phyloP scores from a whole-genome alignment of 202 grass and related monocot genomes.

The Schoenoplectus tabernaemontani region DNA sequence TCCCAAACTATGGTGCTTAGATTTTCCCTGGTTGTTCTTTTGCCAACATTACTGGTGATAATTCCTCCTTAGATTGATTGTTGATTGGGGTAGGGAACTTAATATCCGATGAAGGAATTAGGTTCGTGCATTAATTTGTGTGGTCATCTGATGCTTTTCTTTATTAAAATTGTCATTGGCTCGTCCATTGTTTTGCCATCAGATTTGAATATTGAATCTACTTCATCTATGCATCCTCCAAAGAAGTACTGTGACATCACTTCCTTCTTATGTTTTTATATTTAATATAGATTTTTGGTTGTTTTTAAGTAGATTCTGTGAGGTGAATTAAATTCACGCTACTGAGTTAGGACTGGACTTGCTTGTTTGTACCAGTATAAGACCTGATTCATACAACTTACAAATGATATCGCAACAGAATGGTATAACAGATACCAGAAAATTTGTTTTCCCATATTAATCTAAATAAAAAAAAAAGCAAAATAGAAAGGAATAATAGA shows the following conservation, averaged over 20 bases:
- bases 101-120: neutral
- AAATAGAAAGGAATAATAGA: neutral
- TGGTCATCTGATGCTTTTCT: neutral
- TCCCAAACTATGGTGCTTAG: neutral
- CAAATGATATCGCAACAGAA: neutral
- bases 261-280: neutral
- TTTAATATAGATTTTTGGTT: neutral
- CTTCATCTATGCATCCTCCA: slow-evolving; percentile 80
- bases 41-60: neutral
- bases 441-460: neutral
- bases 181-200: slow-evolving; percentile 17
- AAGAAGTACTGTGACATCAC: slow-evolving; percentile 98
- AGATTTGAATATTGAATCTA: slow-evolving; percentile 88
- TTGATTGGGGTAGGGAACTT: neutral
- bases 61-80: neutral
- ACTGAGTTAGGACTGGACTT: neutral
- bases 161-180: neutral
- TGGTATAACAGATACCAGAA: neutral
- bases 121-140: neutral
- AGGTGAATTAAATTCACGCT: neutral
- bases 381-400: neutral
- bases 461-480: neutral
- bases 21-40: neutral
- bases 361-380: neutral
- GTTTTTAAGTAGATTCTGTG: neutral